Percentiles rank a stretch among this genome's conserved stretches.
These are phyloP conservation scores for Knoxdaviesia capensis DNA, from an alignment of 2,329 filamentous ascomycete genomes.

Conservation along the genomic window DNA sequence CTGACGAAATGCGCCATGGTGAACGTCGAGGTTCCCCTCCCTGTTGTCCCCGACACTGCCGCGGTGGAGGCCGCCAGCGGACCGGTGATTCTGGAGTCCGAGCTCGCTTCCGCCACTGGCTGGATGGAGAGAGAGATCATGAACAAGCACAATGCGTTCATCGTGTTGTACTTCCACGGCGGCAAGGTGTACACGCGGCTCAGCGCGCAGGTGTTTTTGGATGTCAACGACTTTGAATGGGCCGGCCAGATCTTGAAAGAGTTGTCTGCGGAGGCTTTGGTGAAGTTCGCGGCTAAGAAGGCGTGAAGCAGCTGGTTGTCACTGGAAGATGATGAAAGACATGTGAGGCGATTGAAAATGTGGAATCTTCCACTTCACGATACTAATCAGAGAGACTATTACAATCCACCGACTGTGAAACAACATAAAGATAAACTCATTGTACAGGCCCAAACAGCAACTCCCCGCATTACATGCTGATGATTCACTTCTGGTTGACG, in stretches of 20 bases:
- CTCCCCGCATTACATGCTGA: too few relatives aligned
- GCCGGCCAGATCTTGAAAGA: conserved; percentile 35
- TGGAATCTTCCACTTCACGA: too few relatives aligned
- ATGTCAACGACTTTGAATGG: conserved; percentile 58
- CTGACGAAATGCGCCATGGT: conserved; percentile 48
- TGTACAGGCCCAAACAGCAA: too few relatives aligned
- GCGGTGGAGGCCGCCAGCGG: conserved; percentile 10
- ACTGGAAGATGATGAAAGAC: too few relatives aligned
- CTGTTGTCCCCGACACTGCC: conserved; percentile 9
- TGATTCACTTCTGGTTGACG: too few relatives aligned
- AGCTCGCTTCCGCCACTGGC: conserved; percentile 20
- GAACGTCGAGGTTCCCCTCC: conserved; percentile 55
- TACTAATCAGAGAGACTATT: too few relatives aligned
- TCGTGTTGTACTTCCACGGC: conserved; percentile 41
- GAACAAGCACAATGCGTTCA: conserved; percentile 47
- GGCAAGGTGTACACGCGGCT: conserved; percentile 50
- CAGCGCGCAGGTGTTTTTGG: conserved; percentile 72
- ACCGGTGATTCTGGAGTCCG: conserved; percentile 9
- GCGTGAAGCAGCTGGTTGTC: too few relatives aligned
- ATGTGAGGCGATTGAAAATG: too few relatives aligned
- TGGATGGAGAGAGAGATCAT: conserved; percentile 38
- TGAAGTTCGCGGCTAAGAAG: too few relatives aligned
- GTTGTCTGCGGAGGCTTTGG: conserved; percentile 11
- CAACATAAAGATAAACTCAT: too few relatives aligned
- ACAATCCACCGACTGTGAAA: too few relatives aligned